Base-by-base conservation (phyloP, 495 filamentous ascomycete species). In the Podospora anserina region DNA sequence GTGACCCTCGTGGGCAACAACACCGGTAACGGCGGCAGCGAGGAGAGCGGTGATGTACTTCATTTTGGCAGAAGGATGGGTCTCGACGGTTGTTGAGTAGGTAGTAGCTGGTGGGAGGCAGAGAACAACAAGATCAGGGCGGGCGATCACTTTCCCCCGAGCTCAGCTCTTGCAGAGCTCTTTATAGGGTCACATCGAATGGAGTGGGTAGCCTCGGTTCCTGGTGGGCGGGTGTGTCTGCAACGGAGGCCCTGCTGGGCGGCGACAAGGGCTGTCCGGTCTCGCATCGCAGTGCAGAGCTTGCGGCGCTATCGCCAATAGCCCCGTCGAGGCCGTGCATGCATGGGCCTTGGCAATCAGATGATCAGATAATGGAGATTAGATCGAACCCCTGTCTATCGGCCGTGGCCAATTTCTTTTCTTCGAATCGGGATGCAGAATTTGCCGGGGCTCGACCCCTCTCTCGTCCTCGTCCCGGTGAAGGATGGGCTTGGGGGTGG, bases 291-390 rank as follows among this genome's bases (percentile, higher is more conserved):
- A 49, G 39, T 49, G 39, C 5, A 49, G 39, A 49, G 39, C 39
- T 49, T 49, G 39, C 39, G 39, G 39, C 39, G 39, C 39, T 49
- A 49, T 49, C 39, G 39, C 39, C 39, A 49, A 49, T 49, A 49
- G 39, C 39, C 13, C 39, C 39, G 13, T 49, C 39, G 39, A 49
- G 39, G 39, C 39, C 39, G 39, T 49, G 39, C 39, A 49, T 49
- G 39, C 39, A 49, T 5, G 5, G 13, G 13, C 39, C 39, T 49
- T 49, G 70, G 69, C 69, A 56, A 72, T 72, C 70, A 7, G 70
- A 69, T 70, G 63, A 73, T 73, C 71, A 30, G 71, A 73, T 70
- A 68, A 73, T 28, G 16, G 30, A 57, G 57, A 34, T 61, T 67
- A 53, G 66, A 54, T 39, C 27, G 53, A 23, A 19, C 26, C 55